Evolutionary conservation across 2,329 filamentous ascomycete species (phyloP).

Genomic region (Leptosphaerulina australis): DNA sequence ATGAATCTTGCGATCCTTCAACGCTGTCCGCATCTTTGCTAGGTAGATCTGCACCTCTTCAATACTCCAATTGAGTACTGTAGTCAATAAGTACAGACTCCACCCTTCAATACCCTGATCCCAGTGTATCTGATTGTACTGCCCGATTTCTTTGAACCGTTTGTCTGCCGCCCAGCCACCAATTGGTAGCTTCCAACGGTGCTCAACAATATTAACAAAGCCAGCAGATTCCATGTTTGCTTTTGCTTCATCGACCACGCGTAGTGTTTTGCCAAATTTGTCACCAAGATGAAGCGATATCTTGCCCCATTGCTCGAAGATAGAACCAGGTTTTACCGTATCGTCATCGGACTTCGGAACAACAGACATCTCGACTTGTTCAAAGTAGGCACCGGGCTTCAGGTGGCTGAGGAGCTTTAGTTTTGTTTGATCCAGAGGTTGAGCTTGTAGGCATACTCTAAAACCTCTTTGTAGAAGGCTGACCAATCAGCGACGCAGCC

Average conservation of each 20-base stretch:
- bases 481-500: slow-evolving; percentile 32
- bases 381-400: slow-evolving; percentile 40
- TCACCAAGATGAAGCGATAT: slow-evolving; percentile 37
- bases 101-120: slow-evolving; percentile 39
- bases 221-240: slow-evolving; percentile 58
- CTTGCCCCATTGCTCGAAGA: slow-evolving; percentile 35
- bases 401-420: slow-evolving; percentile 28
- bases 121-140: slow-evolving; percentile 36
- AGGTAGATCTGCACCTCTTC: slow-evolving; percentile 54
- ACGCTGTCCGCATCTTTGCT: slow-evolving; percentile 33
- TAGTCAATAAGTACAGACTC: slow-evolving; percentile 31
- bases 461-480: slow-evolving; percentile 28
- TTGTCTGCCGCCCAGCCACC: slow-evolving; percentile 33
- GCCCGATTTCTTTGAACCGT: slow-evolving; percentile 60
- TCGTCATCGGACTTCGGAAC: slow-evolving; percentile 38
- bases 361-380: slow-evolving; percentile 37
- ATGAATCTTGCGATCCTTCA: slow-evolving; percentile 37
- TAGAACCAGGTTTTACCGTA: slow-evolving; percentile 23
- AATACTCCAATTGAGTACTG: slow-evolving; percentile 46
- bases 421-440: not conserved
- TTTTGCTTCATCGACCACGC: slow-evolving; percentile 48
- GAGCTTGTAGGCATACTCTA: slow-evolving; percentile 24
- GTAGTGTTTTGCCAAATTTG: slow-evolving; percentile 43
- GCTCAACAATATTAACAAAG: slow-evolving; percentile 59
- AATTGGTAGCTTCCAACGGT: slow-evolving; percentile 47